Evolutionary conservation across 305 asterid genomes (phyloP).

Genomic region (Withania somnifera): DNA sequence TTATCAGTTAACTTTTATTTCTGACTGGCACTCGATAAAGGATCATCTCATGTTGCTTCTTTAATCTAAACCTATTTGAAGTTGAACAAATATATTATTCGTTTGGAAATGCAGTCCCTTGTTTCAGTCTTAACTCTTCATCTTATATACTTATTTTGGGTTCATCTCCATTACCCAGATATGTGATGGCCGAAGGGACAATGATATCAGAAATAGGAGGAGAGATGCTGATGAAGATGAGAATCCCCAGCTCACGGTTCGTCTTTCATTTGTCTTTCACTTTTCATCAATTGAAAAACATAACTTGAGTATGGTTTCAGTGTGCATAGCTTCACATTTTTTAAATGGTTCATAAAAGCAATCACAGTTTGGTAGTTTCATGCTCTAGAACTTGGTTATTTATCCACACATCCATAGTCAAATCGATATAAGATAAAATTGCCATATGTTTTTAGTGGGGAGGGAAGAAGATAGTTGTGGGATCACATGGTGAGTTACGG

Average conservation of each 20-base stretch:
- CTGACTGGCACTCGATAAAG: neutral
- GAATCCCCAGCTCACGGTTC: constrained; percentile 51
- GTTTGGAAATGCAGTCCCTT: neutral
- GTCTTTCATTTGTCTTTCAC: constrained; percentile 8
- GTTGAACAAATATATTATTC: neutral
- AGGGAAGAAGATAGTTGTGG: neutral
- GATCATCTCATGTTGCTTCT: neutral
- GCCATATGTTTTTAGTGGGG: neutral
- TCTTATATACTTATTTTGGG: neutral
- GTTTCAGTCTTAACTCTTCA: neutral
- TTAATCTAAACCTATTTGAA: neutral
- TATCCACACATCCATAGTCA: neutral
- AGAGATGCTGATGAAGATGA: constrained; percentile 72
- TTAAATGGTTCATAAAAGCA: neutral
- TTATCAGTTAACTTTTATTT: neutral
- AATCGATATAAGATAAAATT: neutral
- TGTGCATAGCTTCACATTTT: neutral
- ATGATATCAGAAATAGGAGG: constrained; percentile 59
- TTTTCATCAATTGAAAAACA: neutral
- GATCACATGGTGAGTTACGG: neutral
- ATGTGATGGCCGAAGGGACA: constrained; percentile 69
- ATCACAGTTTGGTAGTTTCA: neutral
- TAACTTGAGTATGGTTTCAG: neutral
- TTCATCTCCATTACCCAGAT: constrained; percentile 29
- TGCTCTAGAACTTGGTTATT: neutral